These are phyloP conservation scores for Phaffomyces antillensis DNA, from an alignment of 805 yeast species.

Conservation along the genomic window DNA sequence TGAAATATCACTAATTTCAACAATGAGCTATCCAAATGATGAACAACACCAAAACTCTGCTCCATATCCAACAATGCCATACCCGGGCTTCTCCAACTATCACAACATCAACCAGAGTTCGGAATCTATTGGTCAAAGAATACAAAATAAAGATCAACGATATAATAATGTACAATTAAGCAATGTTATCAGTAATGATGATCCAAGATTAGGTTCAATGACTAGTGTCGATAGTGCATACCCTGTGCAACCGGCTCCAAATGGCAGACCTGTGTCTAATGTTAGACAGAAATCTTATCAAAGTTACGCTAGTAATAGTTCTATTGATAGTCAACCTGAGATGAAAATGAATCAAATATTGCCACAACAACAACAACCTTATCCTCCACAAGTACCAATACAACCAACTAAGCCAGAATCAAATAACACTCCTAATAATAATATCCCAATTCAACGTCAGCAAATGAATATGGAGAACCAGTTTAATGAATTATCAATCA, in stretches of 20 bases:
- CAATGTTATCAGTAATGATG: not conserved
- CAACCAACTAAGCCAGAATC: no score
- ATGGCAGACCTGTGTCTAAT: not conserved
- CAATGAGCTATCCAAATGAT: not conserved
- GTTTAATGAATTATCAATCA: slow-evolving; percentile 7
- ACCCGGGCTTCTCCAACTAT: slow-evolving; percentile 10
- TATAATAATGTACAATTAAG: slow-evolving; percentile 1
- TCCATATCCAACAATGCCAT: slow-evolving; percentile 15
- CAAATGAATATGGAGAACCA: not conserved
- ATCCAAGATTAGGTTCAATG: not conserved
- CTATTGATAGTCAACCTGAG: not conserved
- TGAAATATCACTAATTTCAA: no score
- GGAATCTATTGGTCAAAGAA: slow-evolving; percentile 10
- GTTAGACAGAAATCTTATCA: not conserved
- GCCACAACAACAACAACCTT: slow-evolving; percentile 5
- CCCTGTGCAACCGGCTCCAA: slow-evolving; percentile 6
- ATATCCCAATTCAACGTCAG: no score
- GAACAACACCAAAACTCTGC: slow-evolving; percentile 1
- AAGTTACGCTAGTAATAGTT: not conserved
- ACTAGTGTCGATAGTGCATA: slow-evolving; percentile 3
- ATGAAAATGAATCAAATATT: not conserved
- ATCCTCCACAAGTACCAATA: no score
- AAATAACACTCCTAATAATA: no score
- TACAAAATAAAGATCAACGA: slow-evolving; percentile 10
- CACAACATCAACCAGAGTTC: slow-evolving; percentile 10